Conservation (phyloP, 129 eudicot species). For the Pseudognaphalium luteoalbum region DNA sequence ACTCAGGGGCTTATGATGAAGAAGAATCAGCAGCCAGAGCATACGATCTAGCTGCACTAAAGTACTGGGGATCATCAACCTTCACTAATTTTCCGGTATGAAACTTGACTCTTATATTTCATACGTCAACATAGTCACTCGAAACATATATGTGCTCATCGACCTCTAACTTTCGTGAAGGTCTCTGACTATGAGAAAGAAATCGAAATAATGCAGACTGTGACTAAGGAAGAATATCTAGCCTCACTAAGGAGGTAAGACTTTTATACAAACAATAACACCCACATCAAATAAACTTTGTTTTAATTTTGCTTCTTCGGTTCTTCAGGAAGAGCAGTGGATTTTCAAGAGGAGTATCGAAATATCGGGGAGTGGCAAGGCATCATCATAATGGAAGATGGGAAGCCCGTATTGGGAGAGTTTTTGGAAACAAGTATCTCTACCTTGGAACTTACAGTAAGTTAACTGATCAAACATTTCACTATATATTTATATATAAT, state of each 20-base stretch:
- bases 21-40: conserved; percentile 94
- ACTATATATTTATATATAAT: too few relatives aligned
- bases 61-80: conserved; percentile 85
- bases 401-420: conserved; percentile 95
- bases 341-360: conserved; percentile 84
- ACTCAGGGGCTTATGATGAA: conserved; percentile 81
- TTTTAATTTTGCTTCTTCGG: not conserved
- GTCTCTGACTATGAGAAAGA: conserved; percentile 68
- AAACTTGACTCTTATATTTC: not conserved
- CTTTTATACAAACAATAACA: not conserved
- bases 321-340: conserved; percentile 76
- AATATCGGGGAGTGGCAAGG: conserved; percentile 85
- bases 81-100: conserved; percentile 72
- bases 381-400: conserved; percentile 93
- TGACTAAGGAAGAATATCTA: conserved; percentile 80
- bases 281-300: not conserved
- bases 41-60: conserved; percentile 83
- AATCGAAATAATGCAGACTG: conserved; percentile 68
- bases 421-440: conserved; percentile 83
- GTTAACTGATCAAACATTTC: conserved; percentile 2
- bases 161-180: conserved; percentile 40
- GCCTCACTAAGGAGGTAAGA: conserved; percentile 76
- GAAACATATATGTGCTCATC: conserved; percentile 28
- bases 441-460: conserved; percentile 85
- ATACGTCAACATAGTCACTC: not conserved